Evolutionary conservation across 2,329 filamentous ascomycete genomes (phyloP).

Genomic region (Cladosporium sp.): DNA sequence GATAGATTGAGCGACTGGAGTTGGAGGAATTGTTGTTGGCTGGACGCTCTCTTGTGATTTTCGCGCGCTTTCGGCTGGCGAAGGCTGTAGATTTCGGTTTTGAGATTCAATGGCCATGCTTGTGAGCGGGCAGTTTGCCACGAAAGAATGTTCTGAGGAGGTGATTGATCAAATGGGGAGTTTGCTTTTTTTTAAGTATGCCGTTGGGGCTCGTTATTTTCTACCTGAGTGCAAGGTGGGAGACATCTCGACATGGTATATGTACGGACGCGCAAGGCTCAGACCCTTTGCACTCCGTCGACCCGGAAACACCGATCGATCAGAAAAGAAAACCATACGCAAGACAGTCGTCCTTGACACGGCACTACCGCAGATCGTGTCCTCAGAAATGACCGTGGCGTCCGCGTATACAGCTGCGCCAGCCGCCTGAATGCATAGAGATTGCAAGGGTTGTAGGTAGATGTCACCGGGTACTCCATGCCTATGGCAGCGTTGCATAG

Average conservation of each 20-base stretch:
- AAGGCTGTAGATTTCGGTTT: background rate
- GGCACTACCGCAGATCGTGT: background rate
- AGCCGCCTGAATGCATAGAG: background rate
- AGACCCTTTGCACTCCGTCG: too few species aligned
- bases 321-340: background rate
- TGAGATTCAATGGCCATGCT: constrained; percentile 4
- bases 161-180: background rate
- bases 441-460: background rate
- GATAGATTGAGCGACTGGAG: constrained; percentile 1
- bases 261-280: background rate
- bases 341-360: background rate
- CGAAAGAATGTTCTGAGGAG: background rate
- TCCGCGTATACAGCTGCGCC: background rate
- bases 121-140: too few species aligned
- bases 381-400: background rate
- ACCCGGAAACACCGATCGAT: background rate
- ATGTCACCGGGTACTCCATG: background rate
- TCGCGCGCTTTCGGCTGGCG: background rate
- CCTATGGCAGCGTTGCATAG: background rate
- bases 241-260: background rate
- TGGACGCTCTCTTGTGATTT: background rate
- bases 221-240: too few species aligned
- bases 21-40: background rate
- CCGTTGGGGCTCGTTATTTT: background rate
- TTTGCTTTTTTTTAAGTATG: background rate